Percentiles rank a stretch among this genome's conserved stretches.
Conservation (phyloP, 306 rosid genomes). For the Quercus bicolor region DNA sequence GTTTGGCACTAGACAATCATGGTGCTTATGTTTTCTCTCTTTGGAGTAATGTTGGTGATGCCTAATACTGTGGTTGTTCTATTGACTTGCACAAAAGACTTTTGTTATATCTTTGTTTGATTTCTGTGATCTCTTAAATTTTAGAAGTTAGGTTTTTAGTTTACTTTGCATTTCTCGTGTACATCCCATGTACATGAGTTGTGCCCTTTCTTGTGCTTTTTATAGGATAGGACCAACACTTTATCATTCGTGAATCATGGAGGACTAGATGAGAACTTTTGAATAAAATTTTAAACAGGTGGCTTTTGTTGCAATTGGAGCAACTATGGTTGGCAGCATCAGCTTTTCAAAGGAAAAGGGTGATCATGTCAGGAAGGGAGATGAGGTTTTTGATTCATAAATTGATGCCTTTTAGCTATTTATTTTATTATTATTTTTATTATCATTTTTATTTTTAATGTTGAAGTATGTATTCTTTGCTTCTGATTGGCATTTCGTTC, state of each 20-base stretch:
- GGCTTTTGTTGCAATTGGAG: conserved; percentile 93
- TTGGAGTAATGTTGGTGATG: background rate
- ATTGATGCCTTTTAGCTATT: conserved; percentile 11
- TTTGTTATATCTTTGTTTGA: background rate
- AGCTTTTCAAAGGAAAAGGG: conserved; percentile 70
- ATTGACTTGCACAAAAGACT: background rate
- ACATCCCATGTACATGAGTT: background rate
- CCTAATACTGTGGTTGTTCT: background rate
- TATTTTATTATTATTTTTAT: background rate
- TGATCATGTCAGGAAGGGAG: conserved; percentile 85
- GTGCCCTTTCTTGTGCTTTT: background rate
- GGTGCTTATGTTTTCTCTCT: background rate
- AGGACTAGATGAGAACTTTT: background rate
- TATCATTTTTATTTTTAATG: background rate
- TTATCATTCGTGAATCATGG: background rate
- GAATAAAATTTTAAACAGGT: conserved; percentile 46
- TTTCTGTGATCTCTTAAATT: background rate
- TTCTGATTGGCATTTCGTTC: conserved; percentile 30
- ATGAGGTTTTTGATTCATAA: conserved; percentile 57
- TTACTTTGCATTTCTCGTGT: background rate
- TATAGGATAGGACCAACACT: background rate
- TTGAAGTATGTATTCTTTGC: background rate
- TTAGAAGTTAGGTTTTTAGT: background rate
- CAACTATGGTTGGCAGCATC: conserved; percentile 99
- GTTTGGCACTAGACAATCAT: background rate